phyloP scores from a whole-genome alignment of 192 early-diverging fungal genomes.

The Coemansia sp. region DNA sequence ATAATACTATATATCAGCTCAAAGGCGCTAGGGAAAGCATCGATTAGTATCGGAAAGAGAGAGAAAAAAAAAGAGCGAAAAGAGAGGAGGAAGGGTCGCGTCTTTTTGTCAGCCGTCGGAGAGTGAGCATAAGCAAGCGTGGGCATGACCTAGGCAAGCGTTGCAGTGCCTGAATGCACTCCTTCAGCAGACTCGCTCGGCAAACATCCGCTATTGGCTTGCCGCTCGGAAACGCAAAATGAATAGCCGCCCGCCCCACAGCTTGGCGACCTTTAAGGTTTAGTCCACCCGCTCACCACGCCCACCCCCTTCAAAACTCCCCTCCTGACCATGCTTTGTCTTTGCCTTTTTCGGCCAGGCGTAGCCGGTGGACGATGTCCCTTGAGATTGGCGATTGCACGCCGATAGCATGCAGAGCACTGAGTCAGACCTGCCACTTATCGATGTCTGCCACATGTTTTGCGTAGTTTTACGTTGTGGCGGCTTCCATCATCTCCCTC shows the following conservation, averaged over 20 bases:
- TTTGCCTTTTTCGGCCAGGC: conserved; percentile 6
- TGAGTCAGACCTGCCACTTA: no score
- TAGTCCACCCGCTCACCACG: background rate
- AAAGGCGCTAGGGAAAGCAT: background rate
- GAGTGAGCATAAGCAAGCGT: background rate
- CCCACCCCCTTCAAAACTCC: no score
- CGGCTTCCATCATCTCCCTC: no score
- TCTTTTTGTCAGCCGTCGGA: background rate
- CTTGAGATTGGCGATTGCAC: background rate
- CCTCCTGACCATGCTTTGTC: background rate
- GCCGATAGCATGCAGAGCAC: background rate
- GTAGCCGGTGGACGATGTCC: background rate
- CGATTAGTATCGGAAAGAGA: background rate
- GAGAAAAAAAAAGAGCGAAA: background rate
- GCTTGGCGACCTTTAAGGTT: conserved; percentile 1
- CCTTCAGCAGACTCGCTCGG: background rate
- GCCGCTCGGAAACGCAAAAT: background rate
- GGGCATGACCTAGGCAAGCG: conserved; percentile 2
- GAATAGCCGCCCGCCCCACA: no score
- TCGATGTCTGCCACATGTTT: no score
- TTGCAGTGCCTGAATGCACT: conserved; percentile 1
- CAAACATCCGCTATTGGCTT: no score
- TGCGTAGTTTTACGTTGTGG: background rate
- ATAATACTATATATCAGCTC: background rate
- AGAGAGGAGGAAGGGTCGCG: background rate